Base-by-base conservation (phyloP, 768 basidiomycete species). In the Tulasnella sp. region DNA sequence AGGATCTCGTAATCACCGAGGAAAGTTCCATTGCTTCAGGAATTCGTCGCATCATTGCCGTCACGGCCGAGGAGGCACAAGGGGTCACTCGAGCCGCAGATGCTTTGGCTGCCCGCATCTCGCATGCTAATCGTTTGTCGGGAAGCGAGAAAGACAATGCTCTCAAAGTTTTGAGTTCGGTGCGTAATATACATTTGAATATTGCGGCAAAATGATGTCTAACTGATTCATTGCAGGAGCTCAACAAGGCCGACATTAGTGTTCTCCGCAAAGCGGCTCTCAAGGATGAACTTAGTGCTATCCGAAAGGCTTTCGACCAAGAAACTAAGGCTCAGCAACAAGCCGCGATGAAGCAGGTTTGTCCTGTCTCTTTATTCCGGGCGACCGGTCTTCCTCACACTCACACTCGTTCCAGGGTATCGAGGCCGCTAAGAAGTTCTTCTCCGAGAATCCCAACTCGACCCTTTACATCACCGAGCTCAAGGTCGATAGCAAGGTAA, bases 1-100 rank as follows among this genome's bases (percentile, higher is more conserved):
- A 97, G 86, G 93, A 96, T 85, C 94, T 99, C 85, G 93, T 97
- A 41, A 94, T 99, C 81, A 93, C 91, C 7, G 98, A 99, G 84
- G 98, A 99, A 86, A 94, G 94, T 5, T 97, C 97, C 46, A 99
- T 99, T 83, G 98, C 98, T 9, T 99, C 99, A 88, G 98, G 98
- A 58, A 97, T 98, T 82, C 93, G 98, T 75, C 92, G 98, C 50
- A 93, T 99, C 80, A 93, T 94, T 75, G 98, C 96, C 50, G 92
- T 99, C 76, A 99, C 98, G 0, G 97, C 97, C 24, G 91, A 96
- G 82, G 96, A 99, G 85, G 98, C 98, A 0, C 90, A 93, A 46
- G 93, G 93, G 40, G 95, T 93, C 14, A 92, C 90, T 0, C 91
- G 93, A 24, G 84, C 89, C 75, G 96, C 94, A 6, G 88, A 90